Evolutionary conservation across 129 eudicot species (phyloP), one percentile per base, ranked within the genome.

Genomic region (Apium graveolens): DNA sequence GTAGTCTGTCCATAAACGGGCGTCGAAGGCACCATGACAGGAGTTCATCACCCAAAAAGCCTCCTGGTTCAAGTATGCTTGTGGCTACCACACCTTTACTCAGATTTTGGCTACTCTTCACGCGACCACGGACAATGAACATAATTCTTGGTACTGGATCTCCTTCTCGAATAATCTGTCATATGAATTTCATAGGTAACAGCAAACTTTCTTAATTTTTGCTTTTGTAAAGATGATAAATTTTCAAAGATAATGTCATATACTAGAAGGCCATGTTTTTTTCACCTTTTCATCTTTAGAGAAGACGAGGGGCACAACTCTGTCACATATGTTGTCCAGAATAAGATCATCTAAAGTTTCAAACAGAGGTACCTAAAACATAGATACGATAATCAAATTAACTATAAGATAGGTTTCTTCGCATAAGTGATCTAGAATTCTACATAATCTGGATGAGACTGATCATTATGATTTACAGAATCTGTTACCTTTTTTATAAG

Each of bases 261-360:
- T 29, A 63, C 18, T 63, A 63, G 35, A 20, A 66, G 37, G 37
- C 38, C 18, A 53, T 53, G 14, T 49, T 44, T 5, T 11, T 41
- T 16, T 81, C 80, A 93, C 98, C 98, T 94, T 94, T 84, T 94
- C 98, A 26, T 90, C 90, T 85, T 87, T 91, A 65, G 93, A 90
- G 91, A 88, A 91, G 5, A 91, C 87, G 7, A 94, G 85, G 35
- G 97, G 98, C 80, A 83, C 90, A 16, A 88, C 96, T 10, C 96
- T 93, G 49, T 94, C 98, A 63, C 98, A 94, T 12, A 94, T 91
- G 89, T 94, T 94, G 85, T 94, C 98, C 0, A 94, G 92, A 34
- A 94, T 94, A 24, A 94, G 89, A 75, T 91, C 92, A 53, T 94
- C 98, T 83, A 94, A 71, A 78, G 90, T 88, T 24, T 88, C 91